Conservation (phyloP, 1,139 yeast species). For the Pichia cactophila region DNA sequence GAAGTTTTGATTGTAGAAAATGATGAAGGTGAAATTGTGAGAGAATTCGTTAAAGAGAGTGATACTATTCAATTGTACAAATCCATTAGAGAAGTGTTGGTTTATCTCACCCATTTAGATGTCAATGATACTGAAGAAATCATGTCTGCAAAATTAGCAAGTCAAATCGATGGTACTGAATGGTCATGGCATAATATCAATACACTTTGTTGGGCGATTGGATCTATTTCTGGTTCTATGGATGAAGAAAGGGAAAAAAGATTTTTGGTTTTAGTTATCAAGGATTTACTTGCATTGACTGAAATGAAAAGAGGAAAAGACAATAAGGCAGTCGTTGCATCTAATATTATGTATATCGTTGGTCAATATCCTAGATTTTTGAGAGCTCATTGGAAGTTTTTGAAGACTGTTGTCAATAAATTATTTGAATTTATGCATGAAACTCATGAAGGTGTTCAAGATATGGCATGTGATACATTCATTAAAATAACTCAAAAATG, state of each 20-base stretch:
- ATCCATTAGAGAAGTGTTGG: conserved; percentile 91
- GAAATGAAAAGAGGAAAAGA: conserved; percentile 97
- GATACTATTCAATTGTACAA: conserved; percentile 94
- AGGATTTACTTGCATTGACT: conserved; percentile 81
- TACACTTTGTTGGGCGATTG: conserved; percentile 98
- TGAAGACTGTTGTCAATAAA: conserved; percentile 91
- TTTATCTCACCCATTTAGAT: conserved; percentile 89
- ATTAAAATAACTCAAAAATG: conserved; percentile 92
- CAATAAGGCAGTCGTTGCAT: conserved; percentile 97
- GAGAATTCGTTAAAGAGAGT: conserved; percentile 94
- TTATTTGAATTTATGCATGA: conserved; percentile 98
- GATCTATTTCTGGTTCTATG: conserved; percentile 98
- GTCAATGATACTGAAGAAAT: conserved; percentile 90
- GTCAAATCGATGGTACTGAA: conserved; percentile 91
- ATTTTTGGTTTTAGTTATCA: conserved; percentile 85
- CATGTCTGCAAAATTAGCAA: conserved; percentile 83
- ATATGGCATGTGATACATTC: conserved; percentile 99
- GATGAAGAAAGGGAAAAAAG: conserved; percentile 96
- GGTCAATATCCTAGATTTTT: conserved; percentile 97
- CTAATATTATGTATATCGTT: conserved; percentile 97
- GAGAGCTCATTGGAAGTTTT: conserved; percentile 96
- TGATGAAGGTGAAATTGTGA: conserved; percentile 97
- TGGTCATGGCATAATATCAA: conserved; percentile 99
- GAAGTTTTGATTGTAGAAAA: conserved; percentile 95
- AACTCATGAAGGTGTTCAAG: conserved; percentile 99